Evolutionary conservation across 768 basidiomycete genomes (phyloP).

Genomic region (Boletus rex-veris): DNA sequence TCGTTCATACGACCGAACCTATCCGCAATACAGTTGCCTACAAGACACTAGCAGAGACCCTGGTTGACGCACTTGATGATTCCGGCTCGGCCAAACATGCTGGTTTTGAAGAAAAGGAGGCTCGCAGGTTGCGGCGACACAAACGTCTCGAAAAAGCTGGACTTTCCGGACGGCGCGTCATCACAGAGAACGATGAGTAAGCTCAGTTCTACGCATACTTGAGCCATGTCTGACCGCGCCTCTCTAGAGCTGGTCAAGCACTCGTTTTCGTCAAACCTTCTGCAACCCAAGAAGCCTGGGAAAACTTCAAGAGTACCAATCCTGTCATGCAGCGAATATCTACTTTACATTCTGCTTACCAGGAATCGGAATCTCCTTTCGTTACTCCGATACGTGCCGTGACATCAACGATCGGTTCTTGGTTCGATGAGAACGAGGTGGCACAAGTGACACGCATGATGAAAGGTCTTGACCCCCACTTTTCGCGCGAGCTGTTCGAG

Average conservation of each 20-base stretch:
- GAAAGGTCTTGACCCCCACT: slow-evolving; percentile 83
- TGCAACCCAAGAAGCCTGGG: slow-evolving; percentile 76
- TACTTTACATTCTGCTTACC: slow-evolving; percentile 65
- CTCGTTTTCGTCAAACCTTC: slow-evolving; percentile 83
- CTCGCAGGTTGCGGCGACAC: slow-evolving; percentile 75
- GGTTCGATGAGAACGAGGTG: slow-evolving; percentile 97
- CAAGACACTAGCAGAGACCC: slow-evolving; percentile 82
- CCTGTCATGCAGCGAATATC: slow-evolving; percentile 63
- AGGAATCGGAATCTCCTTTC: slow-evolving; percentile 92
- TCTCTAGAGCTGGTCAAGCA: slow-evolving; percentile 74
- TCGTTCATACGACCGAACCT: slow-evolving; percentile 90
- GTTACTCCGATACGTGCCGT: slow-evolving; percentile 77
- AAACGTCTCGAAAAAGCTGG: slow-evolving; percentile 83
- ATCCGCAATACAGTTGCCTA: slow-evolving; percentile 95
- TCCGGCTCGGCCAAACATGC: slow-evolving; percentile 91
- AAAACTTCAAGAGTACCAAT: slow-evolving; percentile 73
- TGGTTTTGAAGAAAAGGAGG: slow-evolving; percentile 95
- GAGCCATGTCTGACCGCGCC: background rate
- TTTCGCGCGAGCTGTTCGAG: slow-evolving; percentile 83
- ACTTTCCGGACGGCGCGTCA: slow-evolving; percentile 45
- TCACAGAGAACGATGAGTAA: slow-evolving; percentile 78
- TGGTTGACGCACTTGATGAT: slow-evolving; percentile 92
- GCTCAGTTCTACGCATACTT: slow-evolving; percentile 26
- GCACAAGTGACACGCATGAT: slow-evolving; percentile 91
- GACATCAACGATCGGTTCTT: slow-evolving; percentile 80